phyloP scores from a whole-genome alignment of 257 asterid species.

The Nicotiana noctiflora region DNA sequence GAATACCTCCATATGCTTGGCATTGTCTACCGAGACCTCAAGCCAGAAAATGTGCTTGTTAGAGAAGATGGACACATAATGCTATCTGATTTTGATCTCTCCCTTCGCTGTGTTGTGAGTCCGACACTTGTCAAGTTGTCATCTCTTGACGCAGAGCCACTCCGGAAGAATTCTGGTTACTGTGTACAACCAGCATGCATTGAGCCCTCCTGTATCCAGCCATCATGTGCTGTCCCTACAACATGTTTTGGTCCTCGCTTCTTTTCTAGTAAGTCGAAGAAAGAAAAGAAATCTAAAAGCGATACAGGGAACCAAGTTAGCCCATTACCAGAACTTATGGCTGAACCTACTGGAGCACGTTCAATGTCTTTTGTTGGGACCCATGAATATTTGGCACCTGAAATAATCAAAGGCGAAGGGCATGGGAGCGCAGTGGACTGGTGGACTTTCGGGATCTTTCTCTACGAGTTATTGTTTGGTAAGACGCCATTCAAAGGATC shows the following conservation, averaged over 20 bases:
- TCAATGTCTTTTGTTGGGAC: slow-evolving; percentile 6
- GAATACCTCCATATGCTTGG: slow-evolving; percentile 8
- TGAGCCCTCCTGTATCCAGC: background rate
- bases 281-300: background rate
- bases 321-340: slow-evolving; percentile 5
- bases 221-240: background rate
- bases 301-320: slow-evolving; percentile 9
- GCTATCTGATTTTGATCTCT: slow-evolving; percentile 8
- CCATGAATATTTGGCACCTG: slow-evolving; percentile 1
- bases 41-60: slow-evolving; percentile 10
- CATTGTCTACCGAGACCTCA: slow-evolving; percentile 3
- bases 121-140: slow-evolving; percentile 4
- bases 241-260: slow-evolving; percentile 3
- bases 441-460: slow-evolving; percentile 6
- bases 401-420: slow-evolving; percentile 6
- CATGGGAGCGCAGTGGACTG: slow-evolving; percentile 7
- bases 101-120: slow-evolving; percentile 3
- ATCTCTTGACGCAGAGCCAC: background rate
- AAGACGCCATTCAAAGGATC: background rate
- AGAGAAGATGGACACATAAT: slow-evolving; percentile 6
- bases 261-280: background rate
- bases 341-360: slow-evolving; percentile 7
- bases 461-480: slow-evolving; percentile 6
- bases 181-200: background rate
- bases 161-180: background rate